Conservation (phyloP, 805 yeast species). For the Lachancea thermotolerans region DNA sequence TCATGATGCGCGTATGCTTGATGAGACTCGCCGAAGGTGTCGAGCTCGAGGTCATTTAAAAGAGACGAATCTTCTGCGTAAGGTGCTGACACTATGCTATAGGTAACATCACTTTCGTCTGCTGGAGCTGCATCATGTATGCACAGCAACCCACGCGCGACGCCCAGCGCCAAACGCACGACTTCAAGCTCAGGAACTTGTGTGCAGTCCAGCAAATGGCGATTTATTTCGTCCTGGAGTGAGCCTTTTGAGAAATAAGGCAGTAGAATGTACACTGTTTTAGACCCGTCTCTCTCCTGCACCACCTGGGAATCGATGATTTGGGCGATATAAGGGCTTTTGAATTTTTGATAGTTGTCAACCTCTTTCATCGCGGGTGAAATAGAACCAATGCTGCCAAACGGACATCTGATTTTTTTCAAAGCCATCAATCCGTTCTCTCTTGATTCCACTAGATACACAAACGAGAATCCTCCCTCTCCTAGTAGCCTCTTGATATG, state of each 20-base stretch:
- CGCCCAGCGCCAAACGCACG: constrained; percentile 53
- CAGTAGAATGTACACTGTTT: constrained; percentile 67
- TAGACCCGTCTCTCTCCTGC: constrained; percentile 73
- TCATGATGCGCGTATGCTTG: constrained; percentile 70
- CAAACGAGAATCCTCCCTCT: constrained; percentile 87
- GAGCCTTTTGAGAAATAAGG: constrained; percentile 74
- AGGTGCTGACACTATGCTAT: constrained; percentile 13
- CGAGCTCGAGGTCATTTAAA: constrained; percentile 17
- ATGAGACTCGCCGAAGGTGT: constrained; percentile 9
- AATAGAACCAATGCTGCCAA: constrained; percentile 66
- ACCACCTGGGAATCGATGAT: constrained; percentile 65
- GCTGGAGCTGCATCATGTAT: constrained; percentile 46
- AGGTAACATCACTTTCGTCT: constrained; percentile 10
- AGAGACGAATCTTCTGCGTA: constrained; percentile 26
- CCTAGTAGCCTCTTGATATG: constrained; percentile 67
- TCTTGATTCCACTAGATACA: constrained; percentile 60
- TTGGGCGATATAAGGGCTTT: constrained; percentile 58
- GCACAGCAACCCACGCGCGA: constrained; percentile 65
- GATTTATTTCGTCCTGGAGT: constrained; percentile 72
- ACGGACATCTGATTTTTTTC: constrained; percentile 82
- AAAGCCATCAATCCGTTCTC: constrained; percentile 56
- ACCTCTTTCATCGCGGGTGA: constrained; percentile 72
- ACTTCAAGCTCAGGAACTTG: constrained; percentile 58
- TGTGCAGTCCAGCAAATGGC: constrained; percentile 48
- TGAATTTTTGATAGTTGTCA: constrained; percentile 64